A percentile compares a stretch with the other conserved stretches of the same genome.
These are phyloP conservation scores for Paraurostyla sp. DNA, from an alignment of 73 alveolate species.

Conservation along the genomic window DNA sequence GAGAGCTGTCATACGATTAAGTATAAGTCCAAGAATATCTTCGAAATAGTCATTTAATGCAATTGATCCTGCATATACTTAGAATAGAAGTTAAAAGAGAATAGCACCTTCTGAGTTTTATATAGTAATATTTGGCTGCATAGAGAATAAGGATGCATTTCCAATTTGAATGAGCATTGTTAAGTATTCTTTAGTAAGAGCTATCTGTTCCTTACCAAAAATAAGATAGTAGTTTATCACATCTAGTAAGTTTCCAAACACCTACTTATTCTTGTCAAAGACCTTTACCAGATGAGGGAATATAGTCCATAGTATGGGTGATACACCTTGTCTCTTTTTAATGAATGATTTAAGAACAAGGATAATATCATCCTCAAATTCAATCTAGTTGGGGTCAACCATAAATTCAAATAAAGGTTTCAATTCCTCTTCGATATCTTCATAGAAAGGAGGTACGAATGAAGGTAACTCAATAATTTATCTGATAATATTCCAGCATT, in stretches of 20 bases:
- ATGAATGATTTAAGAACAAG: slow-evolving; percentile 66
- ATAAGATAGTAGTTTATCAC: slow-evolving; percentile 57
- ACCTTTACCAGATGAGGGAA: slow-evolving; percentile 60
- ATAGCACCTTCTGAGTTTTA: slow-evolving; percentile 68
- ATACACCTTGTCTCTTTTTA: slow-evolving; percentile 50
- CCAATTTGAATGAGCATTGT: slow-evolving; percentile 52
- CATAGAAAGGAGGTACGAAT: slow-evolving; percentile 55
- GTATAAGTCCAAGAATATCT: neutral
- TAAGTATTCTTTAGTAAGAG: slow-evolving; percentile 29
- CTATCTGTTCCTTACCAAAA: slow-evolving; percentile 56
- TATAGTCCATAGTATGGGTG: slow-evolving; percentile 43
- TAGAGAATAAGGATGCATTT: slow-evolving; percentile 30
- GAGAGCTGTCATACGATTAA: neutral
- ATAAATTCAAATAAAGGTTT: slow-evolving; percentile 72
- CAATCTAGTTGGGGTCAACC: slow-evolving; percentile 63
- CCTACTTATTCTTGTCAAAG: slow-evolving; percentile 53
- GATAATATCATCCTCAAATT: slow-evolving; percentile 86
- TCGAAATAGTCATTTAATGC: slow-evolving; percentile 53
- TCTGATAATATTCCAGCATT: slow-evolving; percentile 85
- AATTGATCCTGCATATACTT: slow-evolving; percentile 1
- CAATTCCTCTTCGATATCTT: slow-evolving; percentile 65
- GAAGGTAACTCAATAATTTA: slow-evolving; percentile 58
- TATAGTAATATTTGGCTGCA: neutral
- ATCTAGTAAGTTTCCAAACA: slow-evolving; percentile 60
- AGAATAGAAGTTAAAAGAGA: slow-evolving; percentile 46